phyloP scores from a whole-genome alignment of 148 eudicot genomes.

The Rhododendron williamsianum region DNA sequence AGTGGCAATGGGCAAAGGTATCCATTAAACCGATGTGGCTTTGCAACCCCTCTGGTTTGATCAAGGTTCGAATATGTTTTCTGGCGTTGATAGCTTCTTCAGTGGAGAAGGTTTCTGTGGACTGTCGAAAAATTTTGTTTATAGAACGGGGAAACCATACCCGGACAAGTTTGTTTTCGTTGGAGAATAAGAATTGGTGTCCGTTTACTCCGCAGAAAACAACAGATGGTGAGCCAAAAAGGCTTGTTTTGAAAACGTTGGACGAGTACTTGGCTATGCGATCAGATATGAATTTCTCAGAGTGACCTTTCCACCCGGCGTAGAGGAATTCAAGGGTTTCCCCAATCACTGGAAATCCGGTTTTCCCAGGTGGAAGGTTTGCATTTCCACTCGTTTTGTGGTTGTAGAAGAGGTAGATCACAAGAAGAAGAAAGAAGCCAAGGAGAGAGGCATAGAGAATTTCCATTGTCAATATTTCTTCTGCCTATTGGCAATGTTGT shows the following conservation, averaged over 20 bases:
- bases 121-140: too few species aligned
- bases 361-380: neutral
- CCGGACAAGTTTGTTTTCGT: neutral
- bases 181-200: neutral
- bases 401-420: neutral
- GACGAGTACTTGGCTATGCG: neutral
- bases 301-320: neutral
- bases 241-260: neutral
- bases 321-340: neutral
- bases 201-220: neutral
- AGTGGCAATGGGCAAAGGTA: conserved; percentile 26
- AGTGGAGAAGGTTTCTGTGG: too few species aligned
- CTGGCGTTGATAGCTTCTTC: too few species aligned
- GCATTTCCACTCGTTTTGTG: neutral
- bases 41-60: conserved; percentile 31
- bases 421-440: neutral
- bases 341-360: neutral
- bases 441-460: neutral
- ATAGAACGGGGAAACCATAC: neutral
- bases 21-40: conserved; percentile 33
- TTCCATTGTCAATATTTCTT: neutral
- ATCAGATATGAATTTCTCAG: neutral
- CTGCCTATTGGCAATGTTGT: neutral
- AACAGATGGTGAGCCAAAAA: neutral
- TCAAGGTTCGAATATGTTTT: conserved; percentile 27